phyloP scores from a whole-genome alignment of 2,329 filamentous ascomycete genomes.

The Aureobasidium zeae region DNA sequence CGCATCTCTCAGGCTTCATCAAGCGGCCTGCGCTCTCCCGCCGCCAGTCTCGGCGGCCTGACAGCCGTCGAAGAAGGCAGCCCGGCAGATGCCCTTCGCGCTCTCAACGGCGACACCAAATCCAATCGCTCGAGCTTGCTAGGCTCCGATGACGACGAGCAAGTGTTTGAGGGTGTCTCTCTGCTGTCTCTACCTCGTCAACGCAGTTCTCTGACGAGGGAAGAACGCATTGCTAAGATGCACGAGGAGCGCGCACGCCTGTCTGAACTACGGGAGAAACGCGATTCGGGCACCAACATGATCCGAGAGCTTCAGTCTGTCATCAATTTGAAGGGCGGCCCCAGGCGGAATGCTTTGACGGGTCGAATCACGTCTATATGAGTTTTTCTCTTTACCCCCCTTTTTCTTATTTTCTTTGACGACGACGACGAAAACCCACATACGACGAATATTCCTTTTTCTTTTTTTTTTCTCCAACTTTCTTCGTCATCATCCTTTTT shows the following conservation, averaged over 20 bases:
- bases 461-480: no score
- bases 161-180: constrained; percentile 87
- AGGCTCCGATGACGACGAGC: constrained; percentile 43
- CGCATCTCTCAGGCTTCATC: constrained; percentile 44
- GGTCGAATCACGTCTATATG: constrained; percentile 15
- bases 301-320: constrained; percentile 86
- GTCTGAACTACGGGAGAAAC: constrained; percentile 60
- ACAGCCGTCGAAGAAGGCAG: constrained; percentile 43
- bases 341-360: constrained; percentile 16
- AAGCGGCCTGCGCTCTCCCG: constrained; percentile 40
- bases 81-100: constrained; percentile 62
- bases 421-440: no score
- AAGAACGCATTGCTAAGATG: constrained; percentile 81
- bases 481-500: no score
- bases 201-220: constrained; percentile 63
- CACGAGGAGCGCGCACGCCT: constrained; percentile 75
- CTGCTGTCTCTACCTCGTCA: constrained; percentile 57
- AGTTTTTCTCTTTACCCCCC: no score
- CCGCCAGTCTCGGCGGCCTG: constrained; percentile 54
- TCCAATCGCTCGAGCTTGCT: constrained; percentile 41
- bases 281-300: constrained; percentile 80
- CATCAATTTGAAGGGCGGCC: constrained; percentile 46
- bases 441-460: no score
- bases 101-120: constrained; percentile 61
- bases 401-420: no score